A percentile compares a stretch with the other conserved stretches of the same genome.
Conservation (phyloP, 2,329 filamentous ascomycete genomes). For the Pseudonectria buxi region DNA sequence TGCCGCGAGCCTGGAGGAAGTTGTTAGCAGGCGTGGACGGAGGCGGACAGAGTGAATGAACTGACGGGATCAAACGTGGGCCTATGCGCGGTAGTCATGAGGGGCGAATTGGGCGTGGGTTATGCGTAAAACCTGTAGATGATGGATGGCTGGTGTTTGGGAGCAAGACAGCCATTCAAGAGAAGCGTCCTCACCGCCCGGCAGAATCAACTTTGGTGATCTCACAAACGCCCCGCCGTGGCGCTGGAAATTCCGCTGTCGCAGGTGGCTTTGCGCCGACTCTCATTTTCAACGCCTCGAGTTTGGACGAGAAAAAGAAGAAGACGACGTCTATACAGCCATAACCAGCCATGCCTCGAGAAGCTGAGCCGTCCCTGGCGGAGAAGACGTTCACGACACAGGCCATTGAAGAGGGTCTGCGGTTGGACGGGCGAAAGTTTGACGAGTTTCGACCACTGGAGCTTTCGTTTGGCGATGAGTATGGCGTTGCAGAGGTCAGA, state of each 20-base stretch:
- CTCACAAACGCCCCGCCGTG: conserved; percentile 10
- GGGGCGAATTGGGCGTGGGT: conserved; percentile 6
- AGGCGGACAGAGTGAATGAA: conserved; percentile 7
- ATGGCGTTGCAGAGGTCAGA: conserved; percentile 80
- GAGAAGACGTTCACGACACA: conserved; percentile 82
- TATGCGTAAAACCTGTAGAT: conserved; percentile 1
- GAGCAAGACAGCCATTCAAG: neutral
- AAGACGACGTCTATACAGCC: conserved; percentile 5
- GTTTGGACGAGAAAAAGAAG: neutral
- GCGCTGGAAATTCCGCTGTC: conserved; percentile 5
- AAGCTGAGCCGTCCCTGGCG: conserved; percentile 82
- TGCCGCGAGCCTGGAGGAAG: conserved; percentile 66
- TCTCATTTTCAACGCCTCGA: conserved; percentile 5
- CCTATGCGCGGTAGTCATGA: conserved; percentile 65
- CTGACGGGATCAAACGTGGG: conserved; percentile 92
- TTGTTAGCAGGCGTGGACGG: conserved; percentile 17
- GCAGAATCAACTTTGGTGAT: conserved; percentile 36
- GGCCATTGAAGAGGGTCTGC: conserved; percentile 72
- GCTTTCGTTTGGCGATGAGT: conserved; percentile 81
- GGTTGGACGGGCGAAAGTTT: conserved; percentile 75
- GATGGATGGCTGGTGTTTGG: neutral
- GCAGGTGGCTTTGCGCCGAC: conserved; percentile 1
- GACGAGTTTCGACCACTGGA: conserved; percentile 74
- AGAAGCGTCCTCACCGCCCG: conserved; percentile 36
- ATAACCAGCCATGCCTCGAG: conserved; percentile 67